A percentile compares a stretch with the other conserved stretches of the same genome.
Conservation (phyloP, 2,329 filamentous ascomycete genomes). For the Venturia effusa region DNA sequence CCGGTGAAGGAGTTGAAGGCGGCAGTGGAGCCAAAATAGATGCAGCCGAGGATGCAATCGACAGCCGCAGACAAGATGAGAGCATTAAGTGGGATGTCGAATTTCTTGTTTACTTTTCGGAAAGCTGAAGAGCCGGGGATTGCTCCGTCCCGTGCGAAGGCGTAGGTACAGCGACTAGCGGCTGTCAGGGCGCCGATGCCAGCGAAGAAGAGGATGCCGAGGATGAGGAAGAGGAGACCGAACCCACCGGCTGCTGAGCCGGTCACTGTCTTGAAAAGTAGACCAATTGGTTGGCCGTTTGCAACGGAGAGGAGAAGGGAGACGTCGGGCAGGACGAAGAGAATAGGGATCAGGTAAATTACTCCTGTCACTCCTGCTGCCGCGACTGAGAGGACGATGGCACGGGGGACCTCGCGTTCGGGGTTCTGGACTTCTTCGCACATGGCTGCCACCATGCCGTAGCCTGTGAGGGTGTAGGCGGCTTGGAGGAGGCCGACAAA, state of each 20-base stretch:
- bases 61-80: conserved; percentile 57
- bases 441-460: conserved; percentile 63
- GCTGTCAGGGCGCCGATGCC: conserved; percentile 66
- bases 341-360: conserved; percentile 59
- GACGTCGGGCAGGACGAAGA: conserved; percentile 61
- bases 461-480: conserved; percentile 50
- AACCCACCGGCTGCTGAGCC: conserved; percentile 65
- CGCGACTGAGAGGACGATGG: conserved; percentile 58
- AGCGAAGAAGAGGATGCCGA: conserved; percentile 68
- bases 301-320: conserved; percentile 51
- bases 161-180: conserved; percentile 62
- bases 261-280: conserved; percentile 65
- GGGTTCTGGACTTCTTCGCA: conserved; percentile 43
- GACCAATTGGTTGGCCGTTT: conserved; percentile 64
- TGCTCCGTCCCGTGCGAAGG: conserved; percentile 64
- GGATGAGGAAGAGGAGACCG: conserved; percentile 61
- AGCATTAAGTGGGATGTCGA: conserved; percentile 61
- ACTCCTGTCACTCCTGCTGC: conserved; percentile 56
- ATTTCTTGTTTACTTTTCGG: conserved; percentile 51
- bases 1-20: conserved; percentile 75
- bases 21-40: conserved; percentile 67
- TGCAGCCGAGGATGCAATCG: conserved; percentile 61
- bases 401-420: conserved; percentile 44
- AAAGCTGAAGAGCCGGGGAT: conserved; percentile 60
- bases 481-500: conserved; percentile 61